Base-by-base conservation (phyloP, 2,329 filamentous ascomycete genomes). In the Orbilia brochopaga region DNA sequence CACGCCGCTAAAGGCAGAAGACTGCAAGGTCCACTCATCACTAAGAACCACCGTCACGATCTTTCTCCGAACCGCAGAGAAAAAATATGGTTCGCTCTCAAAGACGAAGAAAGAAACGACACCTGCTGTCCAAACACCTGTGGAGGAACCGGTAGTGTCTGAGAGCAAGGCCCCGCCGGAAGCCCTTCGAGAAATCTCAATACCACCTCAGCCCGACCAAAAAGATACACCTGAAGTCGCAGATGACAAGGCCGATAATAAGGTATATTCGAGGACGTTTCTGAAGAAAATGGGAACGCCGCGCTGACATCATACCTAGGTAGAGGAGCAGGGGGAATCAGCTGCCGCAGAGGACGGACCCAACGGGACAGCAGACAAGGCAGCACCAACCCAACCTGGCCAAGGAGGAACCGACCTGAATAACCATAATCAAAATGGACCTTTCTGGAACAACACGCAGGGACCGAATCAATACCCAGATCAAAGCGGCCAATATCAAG, bases 31-130 rank as follows among this genome's bases (percentile, higher is more conserved):
- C 1, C 91, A 96, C 79, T 97, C 96, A 79, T 87, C 89, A 27
- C 83, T 97, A n/a, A 88, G 94, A 75, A 94, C 90, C 24, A 99
- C 94, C 1, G 89, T 97, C 75, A 90, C 90, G 76, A 90, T 94
- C 11, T 99, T 96, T 78, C 81, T 99, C 54, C 90, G 92, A 77
- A 96, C 89, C 0, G 90, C 92, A 75, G 90, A 96, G 79, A 96
- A 95, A 83, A 96, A 95, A 80, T 86, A 90, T 73, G 89, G 92
- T 56, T 83, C 83, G 48, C 83, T 85, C 50, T 80, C 77, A 66
- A 81, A 81, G 57, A 79, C 80, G 61, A 76, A 78, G 54, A 78
- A 80, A 48, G 77, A 78, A 32, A 76, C 77, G 27, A 78, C 80
- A 21, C 79, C 81, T 10, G 75, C 75, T 15, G 59, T 60, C 30